Base-by-base conservation (phyloP, 441 rosid genomes). In the Mallotus repandus region DNA sequence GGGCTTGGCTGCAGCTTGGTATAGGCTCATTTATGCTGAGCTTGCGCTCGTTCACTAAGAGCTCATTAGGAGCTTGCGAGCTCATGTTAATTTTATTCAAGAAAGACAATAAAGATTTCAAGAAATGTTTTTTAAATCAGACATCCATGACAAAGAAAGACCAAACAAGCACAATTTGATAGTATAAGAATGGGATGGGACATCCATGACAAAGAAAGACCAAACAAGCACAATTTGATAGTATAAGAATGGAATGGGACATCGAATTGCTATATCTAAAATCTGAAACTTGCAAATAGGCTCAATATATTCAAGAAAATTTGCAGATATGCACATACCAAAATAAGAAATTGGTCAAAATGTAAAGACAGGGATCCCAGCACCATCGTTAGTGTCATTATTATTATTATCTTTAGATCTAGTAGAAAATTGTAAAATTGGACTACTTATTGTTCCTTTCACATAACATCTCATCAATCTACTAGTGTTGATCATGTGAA, bases 321-420 rank as follows among this genome's bases (percentile, higher is more conserved):
- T 56, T 35, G 61, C 29, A 77, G 64, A 75, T 67, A 71, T 19
- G 54, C 56, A 72, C 80, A 63, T 91, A 95, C 98, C 97, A 63
- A 88, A 86, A 62, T 75, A 80, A 70, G 89, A 71, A 63, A 91
- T 64, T 61, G 96, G 82, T 84, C 70, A 84, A 83, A 91, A 89
- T 66, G 77, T 68, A 76, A 84, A 92, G 69, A 91, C 94, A 4
- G 88, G 89, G 74, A 86, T 77, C 53, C 91, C 96, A 25, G 86
- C 88, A 38, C 98, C 90, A 74, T 92, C 97, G 73, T 93, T 94
- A 64, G 67, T 69, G 66, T 92, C 97, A 52, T 78, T 82, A 18
- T 58, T 74, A 54, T 45, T 8, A 38, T 2, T 13, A 76, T 88
- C 84, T 69, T 82, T 87, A 18, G 79, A 82, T 57, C 57, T 76